Base-by-base conservation (phyloP, 495 filamentous ascomycete genomes). In the Penicillium argentinense region DNA sequence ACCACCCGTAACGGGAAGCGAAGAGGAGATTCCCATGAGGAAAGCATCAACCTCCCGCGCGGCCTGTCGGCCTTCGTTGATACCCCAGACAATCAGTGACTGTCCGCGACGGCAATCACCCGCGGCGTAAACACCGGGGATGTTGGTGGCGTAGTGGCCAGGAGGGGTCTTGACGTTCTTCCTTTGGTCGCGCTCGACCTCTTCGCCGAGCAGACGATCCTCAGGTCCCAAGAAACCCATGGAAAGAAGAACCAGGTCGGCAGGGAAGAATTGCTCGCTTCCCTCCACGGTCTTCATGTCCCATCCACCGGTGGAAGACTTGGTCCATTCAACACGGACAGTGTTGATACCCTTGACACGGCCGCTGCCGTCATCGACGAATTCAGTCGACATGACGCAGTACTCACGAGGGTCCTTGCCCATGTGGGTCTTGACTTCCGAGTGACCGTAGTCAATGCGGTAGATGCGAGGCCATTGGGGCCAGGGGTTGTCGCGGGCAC, bases 181-280 rank as follows among this genome's bases (percentile, higher is more conserved):
- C 47, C 95, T 83, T 23, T 80, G 77, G 67, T 99, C 93, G 66
- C 88, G 90, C 73, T 97, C 91, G 40, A 99, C 86, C 11, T 86
- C 80, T 27, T 86, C 85, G 18, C 88, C 91, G 16, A 99, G 74
- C 13, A 96, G 80, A 45, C 90, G 85, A 42, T 88, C 91, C 73
- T 99, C 93, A 2, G 93, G 93, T 12, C 93, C 93, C 46, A 98
- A 75, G 85, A 98, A 98, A 56, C 93, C 93, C 93, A 98, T 98
- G 18, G 92, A 96, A 19, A 98, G 76, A 23, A 98, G 86, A 36
- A 98, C 92, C 26, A 98, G 84, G 53, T 98, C 93, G 9, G 93
- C 93, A 14, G 90, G 90, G 84, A 98, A 97, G 78, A 95, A 96
- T 64, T 97, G 86, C 73, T 96, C 87, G 42, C 87, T 91, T 18